Base-by-base conservation (phyloP, 2,329 filamentous ascomycete species). In the Fusarium setosum region DNA sequence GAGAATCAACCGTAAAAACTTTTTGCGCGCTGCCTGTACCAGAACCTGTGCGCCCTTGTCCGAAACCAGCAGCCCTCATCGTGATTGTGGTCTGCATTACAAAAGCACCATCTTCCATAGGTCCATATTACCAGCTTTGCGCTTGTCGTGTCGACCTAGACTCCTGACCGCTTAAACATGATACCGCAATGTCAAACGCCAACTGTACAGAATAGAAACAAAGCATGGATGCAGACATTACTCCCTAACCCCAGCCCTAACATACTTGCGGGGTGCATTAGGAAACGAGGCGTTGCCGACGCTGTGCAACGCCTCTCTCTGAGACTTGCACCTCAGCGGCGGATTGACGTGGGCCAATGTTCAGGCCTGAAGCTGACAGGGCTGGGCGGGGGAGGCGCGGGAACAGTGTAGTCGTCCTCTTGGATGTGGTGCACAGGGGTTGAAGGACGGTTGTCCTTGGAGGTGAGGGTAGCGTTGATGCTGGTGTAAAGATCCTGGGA, bases 381-480 rank as follows among this genome's bases (percentile, higher is more conserved):
- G 68, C 85, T 88, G 12, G 88, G 87, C 18, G 88, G 88, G 12
- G 88, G 88, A 37, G 88, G 86, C 13, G 88, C 87, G n/a, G 88
- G 88, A 18, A 89, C 87, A 29, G 83, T 81, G 78, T 89, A 90
- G 75, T 90, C 87, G 59, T 85, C 79, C 70, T 88, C 84, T 64
- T 80, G 81, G 69, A 87, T 86, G 65, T 80, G 78, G 66, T 82
- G 84, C 62, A 82, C 78, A 1, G 85, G 84, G 4, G 82, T 81
- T 60, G 78, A 73, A 17, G 80, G 77, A n/a, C 77, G 76, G 68
- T 74, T 75, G 61, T 78, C 74, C 67, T 81, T 80, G 58, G 80
- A 79, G 40, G 78, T 72, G 41, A 88, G 79, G 35, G 82, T 84
- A 32, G 82, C 83, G 71, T 80, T 85, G 69, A 88, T 78, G 73